These are phyloP conservation scores for Dactylellina haptotyla DNA, from an alignment of 2,329 filamentous ascomycete species.

Conservation along the genomic window DNA sequence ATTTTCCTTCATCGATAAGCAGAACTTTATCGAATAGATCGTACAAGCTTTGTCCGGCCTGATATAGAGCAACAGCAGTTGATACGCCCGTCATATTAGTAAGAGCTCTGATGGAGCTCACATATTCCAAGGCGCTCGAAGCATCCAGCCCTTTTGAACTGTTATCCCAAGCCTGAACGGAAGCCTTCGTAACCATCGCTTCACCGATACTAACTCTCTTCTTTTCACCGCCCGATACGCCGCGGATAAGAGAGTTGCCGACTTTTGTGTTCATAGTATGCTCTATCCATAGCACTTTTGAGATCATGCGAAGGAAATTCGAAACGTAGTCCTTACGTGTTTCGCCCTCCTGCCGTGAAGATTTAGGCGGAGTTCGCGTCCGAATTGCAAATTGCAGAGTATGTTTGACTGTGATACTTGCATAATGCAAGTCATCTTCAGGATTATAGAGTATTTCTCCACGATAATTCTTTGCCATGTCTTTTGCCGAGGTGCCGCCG, in stretches of 20 bases:
- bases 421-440: slow-evolving; percentile 68
- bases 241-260: slow-evolving; percentile 81
- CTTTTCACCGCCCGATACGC: slow-evolving; percentile 80
- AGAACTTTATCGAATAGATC: slow-evolving; percentile 76
- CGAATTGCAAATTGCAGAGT: slow-evolving; percentile 62
- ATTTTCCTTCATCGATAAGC: slow-evolving; percentile 72
- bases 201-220: slow-evolving; percentile 86
- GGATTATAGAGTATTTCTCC: slow-evolving; percentile 79
- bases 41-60: slow-evolving; percentile 76
- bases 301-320: slow-evolving; percentile 63
- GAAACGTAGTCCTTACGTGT: slow-evolving; percentile 62
- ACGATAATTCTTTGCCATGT: slow-evolving; percentile 71
- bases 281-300: slow-evolving; percentile 64
- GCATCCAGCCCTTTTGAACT: slow-evolving; percentile 75
- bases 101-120: slow-evolving; percentile 63
- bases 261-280: slow-evolving; percentile 73
- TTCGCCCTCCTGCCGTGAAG: slow-evolving; percentile 61
- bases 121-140: slow-evolving; percentile 66
- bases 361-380: slow-evolving; percentile 61
- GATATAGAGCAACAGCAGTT: slow-evolving; percentile 84
- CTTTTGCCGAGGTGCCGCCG: slow-evolving; percentile 67
- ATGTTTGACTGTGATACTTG: slow-evolving; percentile 66
- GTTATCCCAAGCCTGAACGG: slow-evolving; percentile 80
- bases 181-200: slow-evolving; percentile 78
- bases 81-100: slow-evolving; percentile 85